Evolutionary conservation across 169 alveolate genomes (phyloP), one percentile per base, ranked within the genome.

Genomic region (Theileria equi): DNA sequence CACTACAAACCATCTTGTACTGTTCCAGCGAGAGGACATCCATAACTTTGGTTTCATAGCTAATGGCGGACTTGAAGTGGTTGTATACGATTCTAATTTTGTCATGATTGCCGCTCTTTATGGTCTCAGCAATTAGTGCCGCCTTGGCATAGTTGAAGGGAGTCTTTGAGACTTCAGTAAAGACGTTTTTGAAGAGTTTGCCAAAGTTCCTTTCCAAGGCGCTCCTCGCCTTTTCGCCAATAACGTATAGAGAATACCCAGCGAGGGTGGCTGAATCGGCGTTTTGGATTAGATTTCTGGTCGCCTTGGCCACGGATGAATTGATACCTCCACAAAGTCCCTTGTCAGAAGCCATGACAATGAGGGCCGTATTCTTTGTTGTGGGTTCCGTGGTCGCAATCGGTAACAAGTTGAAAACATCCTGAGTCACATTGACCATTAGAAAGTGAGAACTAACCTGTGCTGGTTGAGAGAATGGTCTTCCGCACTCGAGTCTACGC

Each of bases 311-410:
- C 58, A 85, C 73, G 25, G 93, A 85, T 31, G 90, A 71, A 74
- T 90, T 90, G 34, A 90, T 89, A 26, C 94, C 93, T 17, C 95
- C 95, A 62, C 95, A 90, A 25, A 90, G 74, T 28, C 95, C 95
- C 85, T 90, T 90, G 52, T 90, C 94, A 5, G 86, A 77, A 1
- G 77, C 86, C 48, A 77, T 43, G n/a, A 77, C 71, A 5, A 77
- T 62, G 11, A 77, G 17, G 38, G 86, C 86, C 17, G 60, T 77
- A 62, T 66, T 67, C 61, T 59, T 67, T 7, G 47, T 54, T 23
- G 62, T 61, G 26, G 81, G 21, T 57, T 77, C 81, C 26, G 80
- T 67, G 65, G 81, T 65, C 16, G 72, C 48, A 10, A 77, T 77
- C 29, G 71, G 91, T 34, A 69, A 76, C 59, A 73, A 67, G 72